Percentiles rank a stretch among this genome's conserved stretches.
These are phyloP conservation scores for Fusarium sp. DNA, from an alignment of 2,329 filamentous ascomycete genomes.

Conservation along the genomic window DNA sequence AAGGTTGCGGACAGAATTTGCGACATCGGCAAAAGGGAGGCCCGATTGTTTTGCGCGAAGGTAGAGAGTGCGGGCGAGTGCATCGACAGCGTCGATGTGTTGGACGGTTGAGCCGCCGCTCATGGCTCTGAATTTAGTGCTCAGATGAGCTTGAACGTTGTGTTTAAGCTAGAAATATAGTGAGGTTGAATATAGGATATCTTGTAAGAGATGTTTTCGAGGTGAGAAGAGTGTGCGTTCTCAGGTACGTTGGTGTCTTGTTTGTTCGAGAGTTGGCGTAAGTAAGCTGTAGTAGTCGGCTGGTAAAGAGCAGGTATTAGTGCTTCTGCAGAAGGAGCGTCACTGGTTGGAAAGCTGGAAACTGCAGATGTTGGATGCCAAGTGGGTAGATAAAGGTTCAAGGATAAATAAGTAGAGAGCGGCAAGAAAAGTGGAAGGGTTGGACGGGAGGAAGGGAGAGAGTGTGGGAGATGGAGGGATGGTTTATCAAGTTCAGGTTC, in stretches of 20 bases:
- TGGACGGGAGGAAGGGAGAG: conserved; percentile 33
- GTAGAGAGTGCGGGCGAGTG: conserved; percentile 69
- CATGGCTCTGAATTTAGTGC: conserved; percentile 49
- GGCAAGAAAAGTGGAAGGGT: conserved; percentile 28
- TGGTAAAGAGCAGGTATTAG: conserved; percentile 20
- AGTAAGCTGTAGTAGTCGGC: conserved; percentile 3
- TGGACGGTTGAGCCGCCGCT: conserved; percentile 55
- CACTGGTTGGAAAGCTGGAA: conserved; percentile 1
- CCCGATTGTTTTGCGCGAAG: conserved; percentile 64
- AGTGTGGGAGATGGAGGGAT: conserved; percentile 21
- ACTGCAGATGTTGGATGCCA: conserved; percentile 19
- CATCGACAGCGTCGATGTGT: conserved; percentile 70
- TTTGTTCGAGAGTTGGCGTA: conserved; percentile 5
- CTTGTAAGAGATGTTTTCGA: not conserved
- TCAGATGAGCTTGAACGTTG: conserved; percentile 27
- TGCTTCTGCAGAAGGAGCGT: conserved; percentile 8
- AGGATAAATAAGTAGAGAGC: conserved; percentile 14
- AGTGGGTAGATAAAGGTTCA: conserved; percentile 16
- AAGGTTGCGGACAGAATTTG: conserved; percentile 66
- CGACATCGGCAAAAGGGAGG: conserved; percentile 66
- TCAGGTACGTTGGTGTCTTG: not conserved
- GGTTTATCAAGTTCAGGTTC: conserved; percentile 20
- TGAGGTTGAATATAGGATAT: not conserved
- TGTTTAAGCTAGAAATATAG: not conserved
- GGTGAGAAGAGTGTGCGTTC: conserved; percentile 1